A percentile compares a stretch with the other conserved stretches of the same genome.
Evolutionary conservation across 768 basidiomycete genomes (phyloP).

Genomic region (Steccherinum ochraceum): DNA sequence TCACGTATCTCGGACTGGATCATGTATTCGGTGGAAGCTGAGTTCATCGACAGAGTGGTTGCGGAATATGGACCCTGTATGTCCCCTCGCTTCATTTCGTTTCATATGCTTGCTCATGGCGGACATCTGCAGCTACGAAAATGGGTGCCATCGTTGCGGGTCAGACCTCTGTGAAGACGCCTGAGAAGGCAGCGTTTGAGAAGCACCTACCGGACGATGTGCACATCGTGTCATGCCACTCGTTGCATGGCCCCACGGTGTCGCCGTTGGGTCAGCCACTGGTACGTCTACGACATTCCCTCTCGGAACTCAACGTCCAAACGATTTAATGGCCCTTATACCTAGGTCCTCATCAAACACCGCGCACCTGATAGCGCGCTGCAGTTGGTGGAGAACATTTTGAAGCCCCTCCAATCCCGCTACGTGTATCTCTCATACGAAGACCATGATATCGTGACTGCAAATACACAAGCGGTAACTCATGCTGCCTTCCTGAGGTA

Average conservation of each 20-base stretch:
- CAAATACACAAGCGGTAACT: conserved; percentile 97
- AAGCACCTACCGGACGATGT: conserved; percentile 79
- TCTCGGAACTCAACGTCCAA: conserved; percentile 1
- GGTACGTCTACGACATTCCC: conserved; percentile 35
- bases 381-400: conserved; percentile 71
- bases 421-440: conserved; percentile 94
- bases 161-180: conserved; percentile 96
- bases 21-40: conserved; percentile 93
- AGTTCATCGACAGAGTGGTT: conserved; percentile 79
- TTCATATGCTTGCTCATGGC: neutral
- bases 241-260: conserved; percentile 89
- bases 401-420: conserved; percentile 73
- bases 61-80: conserved; percentile 86
- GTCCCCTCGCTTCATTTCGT: conserved; percentile 22
- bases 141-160: conserved; percentile 88
- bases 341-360: conserved; percentile 88
- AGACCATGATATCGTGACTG: conserved; percentile 93
- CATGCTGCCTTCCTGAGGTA: conserved; percentile 97
- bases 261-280: conserved; percentile 86
- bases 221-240: conserved; percentile 89
- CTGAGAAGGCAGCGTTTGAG: conserved; percentile 88
- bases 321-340: too few species aligned
- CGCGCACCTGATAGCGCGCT: conserved; percentile 73
- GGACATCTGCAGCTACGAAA: conserved; percentile 66
- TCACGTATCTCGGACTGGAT: conserved; percentile 89